A percentile compares a stretch with the other conserved stretches of the same genome.
These are phyloP conservation scores for Condylostoma magnum DNA, from an alignment of 169 alveolate genomes.

Conservation along the genomic window DNA sequence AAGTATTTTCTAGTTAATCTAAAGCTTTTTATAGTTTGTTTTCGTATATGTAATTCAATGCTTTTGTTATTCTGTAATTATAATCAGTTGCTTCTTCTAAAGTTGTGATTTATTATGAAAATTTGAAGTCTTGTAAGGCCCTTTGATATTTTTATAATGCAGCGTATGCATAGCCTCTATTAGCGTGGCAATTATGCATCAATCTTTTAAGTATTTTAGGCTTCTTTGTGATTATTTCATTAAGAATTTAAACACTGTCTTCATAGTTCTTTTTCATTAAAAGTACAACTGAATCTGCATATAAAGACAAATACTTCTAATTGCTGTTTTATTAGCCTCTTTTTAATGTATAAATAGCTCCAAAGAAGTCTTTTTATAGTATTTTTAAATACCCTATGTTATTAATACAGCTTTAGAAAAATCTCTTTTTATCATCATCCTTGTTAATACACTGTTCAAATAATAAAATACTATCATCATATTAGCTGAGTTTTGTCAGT, in stretches of 20 bases:
- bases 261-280: conserved; percentile 3
- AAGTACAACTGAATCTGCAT: neutral
- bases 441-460: conserved; percentile 7
- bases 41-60: neutral
- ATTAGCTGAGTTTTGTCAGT: neutral
- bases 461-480: conserved; percentile 8
- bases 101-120: neutral
- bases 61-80: neutral
- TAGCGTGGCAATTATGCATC: neutral
- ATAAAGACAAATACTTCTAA: neutral
- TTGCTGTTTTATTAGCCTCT: neutral
- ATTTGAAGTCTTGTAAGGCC: conserved; percentile 7
- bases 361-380: conserved; percentile 6
- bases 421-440: neutral
- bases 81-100: conserved; percentile 1
- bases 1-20: neutral
- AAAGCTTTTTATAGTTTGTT: neutral
- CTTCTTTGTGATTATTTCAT: neutral
- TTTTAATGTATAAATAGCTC: conserved; percentile 16
- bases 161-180: conserved; percentile 11
- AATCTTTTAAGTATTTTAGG: no score
- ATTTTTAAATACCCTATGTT: conserved; percentile 7
- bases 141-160: neutral
- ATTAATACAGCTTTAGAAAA: neutral
- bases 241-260: neutral